phyloP scores from a whole-genome alignment of 2,329 filamentous ascomycete genomes.

The Ceratocystis huliohia region DNA sequence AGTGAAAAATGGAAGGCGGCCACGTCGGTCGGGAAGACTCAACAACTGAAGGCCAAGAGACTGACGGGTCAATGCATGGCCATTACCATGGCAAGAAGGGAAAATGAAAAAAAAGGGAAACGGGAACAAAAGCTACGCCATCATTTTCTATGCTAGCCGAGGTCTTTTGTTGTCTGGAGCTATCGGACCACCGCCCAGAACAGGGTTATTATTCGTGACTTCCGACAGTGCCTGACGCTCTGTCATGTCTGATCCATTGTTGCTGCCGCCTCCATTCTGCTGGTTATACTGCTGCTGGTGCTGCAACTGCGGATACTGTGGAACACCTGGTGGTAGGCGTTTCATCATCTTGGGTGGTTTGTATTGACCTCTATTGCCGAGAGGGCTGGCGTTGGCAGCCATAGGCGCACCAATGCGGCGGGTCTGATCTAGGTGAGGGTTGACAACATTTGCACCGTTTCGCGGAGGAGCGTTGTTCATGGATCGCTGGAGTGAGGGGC shows the following conservation, averaged over 20 bases:
- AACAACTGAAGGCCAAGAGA: too few relatives aligned
- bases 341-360: slow-evolving; percentile 45
- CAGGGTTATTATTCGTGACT: slow-evolving; percentile 34
- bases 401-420: slow-evolving; percentile 47
- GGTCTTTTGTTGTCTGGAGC: slow-evolving; percentile 41
- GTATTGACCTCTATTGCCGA: slow-evolving; percentile 47
- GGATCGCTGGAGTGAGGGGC: slow-evolving; percentile 13
- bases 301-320: slow-evolving; percentile 25
- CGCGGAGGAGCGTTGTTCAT: slow-evolving; percentile 23
- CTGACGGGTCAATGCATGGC: too few relatives aligned
- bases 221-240: slow-evolving; percentile 39
- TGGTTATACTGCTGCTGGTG: slow-evolving; percentile 21
- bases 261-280: background rate
- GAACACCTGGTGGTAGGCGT: slow-evolving; percentile 31
- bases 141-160: slow-evolving; percentile 30
- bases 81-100: background rate
- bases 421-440: slow-evolving; percentile 41
- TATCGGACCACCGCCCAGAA: slow-evolving; percentile 22
- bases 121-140: background rate
- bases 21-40: too few relatives aligned
- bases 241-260: background rate
- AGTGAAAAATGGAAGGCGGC: too few relatives aligned
- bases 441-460: slow-evolving; percentile 34
- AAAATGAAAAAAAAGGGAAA: background rate
- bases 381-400: slow-evolving; percentile 36